Conservation (phyloP, 345 rosid species). For the Erysimum cheiranthoides region DNA sequence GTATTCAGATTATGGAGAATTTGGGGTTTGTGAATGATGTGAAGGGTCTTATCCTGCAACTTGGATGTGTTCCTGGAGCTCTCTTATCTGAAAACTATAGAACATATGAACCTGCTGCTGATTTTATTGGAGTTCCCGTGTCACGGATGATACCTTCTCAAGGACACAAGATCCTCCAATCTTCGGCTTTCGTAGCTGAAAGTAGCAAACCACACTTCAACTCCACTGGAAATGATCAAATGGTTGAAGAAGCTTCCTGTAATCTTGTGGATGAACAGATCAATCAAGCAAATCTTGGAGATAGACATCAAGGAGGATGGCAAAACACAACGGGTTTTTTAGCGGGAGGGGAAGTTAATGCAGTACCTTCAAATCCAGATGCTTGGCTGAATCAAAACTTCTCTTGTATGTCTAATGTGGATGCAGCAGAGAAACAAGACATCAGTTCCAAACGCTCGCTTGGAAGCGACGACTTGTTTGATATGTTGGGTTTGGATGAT, state of each 20-base stretch:
- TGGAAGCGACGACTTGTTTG: conserved; percentile 81
- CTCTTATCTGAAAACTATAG: conserved; percentile 62
- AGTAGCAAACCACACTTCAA: conserved; percentile 54
- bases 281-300: conserved; percentile 26
- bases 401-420: conserved; percentile 42
- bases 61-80: conserved; percentile 78
- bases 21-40: conserved; percentile 77
- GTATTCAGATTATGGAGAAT: conserved; percentile 82
- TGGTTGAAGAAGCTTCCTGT: conserved; percentile 31
- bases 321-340: conserved; percentile 17
- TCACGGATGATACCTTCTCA: conserved; percentile 50
- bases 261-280: conserved; percentile 34
- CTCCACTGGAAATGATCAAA: conserved; percentile 43
- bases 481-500: conserved; percentile 75
- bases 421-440: conserved; percentile 56
- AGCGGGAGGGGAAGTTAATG: background rate
- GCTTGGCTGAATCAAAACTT: conserved; percentile 59
- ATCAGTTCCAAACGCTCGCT: conserved; percentile 45
- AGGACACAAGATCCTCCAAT: conserved; percentile 42
- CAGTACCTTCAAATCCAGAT: conserved; percentile 48
- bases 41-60: conserved; percentile 72
- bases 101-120: conserved; percentile 50
- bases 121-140: conserved; percentile 55
- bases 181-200: conserved; percentile 44
- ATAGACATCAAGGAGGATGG: conserved; percentile 39